Evolutionary conservation across 257 asterid species (phyloP), one percentile per base, ranked within the genome.

Genomic region (Primulina tabacum): DNA sequence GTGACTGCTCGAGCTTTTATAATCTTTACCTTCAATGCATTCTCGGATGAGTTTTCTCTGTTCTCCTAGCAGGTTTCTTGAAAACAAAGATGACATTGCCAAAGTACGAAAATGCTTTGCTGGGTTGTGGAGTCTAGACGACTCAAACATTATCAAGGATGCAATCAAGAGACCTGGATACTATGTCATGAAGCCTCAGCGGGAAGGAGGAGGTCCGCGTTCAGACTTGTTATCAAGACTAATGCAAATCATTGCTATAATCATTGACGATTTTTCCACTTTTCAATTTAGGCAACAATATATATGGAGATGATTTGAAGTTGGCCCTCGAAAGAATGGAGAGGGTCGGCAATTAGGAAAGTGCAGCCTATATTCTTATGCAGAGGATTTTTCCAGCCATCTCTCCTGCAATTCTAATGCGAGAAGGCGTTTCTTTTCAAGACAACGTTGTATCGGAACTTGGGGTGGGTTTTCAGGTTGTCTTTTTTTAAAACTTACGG

Each of bases 181-280:
- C 47, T 93, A 89, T 72, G 97, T 93, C 77, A 93, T 93, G 99
- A 93, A 90, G 78, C 99, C 99, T 62, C 99, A 90, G 74, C 84
- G 99, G 83, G 98, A 93, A 86, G 99, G 99, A 79, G 99, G 99
- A 89, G 99, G 99, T 93, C 72, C 71, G 63, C 66, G 55, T 38
- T 77, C 72, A 30, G 21, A 63, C 16, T 52, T 62, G 2, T 61
- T 67, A 56, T 55, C 16, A 4, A 9, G 6, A 14, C 57, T 4
- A 37, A 24, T 75, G 71, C 57, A 29, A 17, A 57, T n/a, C 33
- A 47, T 28, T 71, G 16, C 8, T 16, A 8, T 38, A 61, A 18
- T 57, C 65, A 29, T 40, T 40, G 35, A 68, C 60, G 24, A 17
- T 52, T 29, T 74, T 65, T 47, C 33, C 26, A 30, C 67, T 61